Evolutionary conservation across 2,329 filamentous ascomycete species (phyloP), one percentile per base, ranked within the genome.

Genomic region (Fusarium sp.): DNA sequence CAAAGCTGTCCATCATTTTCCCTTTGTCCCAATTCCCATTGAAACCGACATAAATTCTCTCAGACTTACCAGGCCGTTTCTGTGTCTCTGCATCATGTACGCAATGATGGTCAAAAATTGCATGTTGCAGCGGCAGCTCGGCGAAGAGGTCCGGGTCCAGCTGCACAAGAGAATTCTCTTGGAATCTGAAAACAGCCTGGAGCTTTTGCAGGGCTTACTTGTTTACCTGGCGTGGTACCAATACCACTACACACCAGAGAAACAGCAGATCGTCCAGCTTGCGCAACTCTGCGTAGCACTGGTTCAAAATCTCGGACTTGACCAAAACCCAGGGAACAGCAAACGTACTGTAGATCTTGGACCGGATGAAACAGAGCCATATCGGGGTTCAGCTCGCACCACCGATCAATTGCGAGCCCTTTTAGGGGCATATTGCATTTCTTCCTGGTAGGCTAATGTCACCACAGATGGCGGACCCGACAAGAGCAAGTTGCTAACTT

Each of bases 221-320:
- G n/a, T 60, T 12, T 28, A 53, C 18, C 10, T 60, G 30, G 57
- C 57, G 15, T 60, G 57, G 57, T 53, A 60, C 37, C 57, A 60
- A 30, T 60, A 60, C 40, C 48, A 60, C 36, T 60, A 34, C 11
- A 36, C 39, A 23, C 57, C 48, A 30, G 39, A 53, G 18, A 60
- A 31, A 10, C 57, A 53, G 28, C 40, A 60, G 53, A 46, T 60
- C n/a, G 47, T 60, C 18, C 44, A 48, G 23, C 28, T 60, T 18
- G 28, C 31, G 6, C 48, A 60, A 30, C 23, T 53, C n/a, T 60
- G 57, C 41, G 39, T 60, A 23, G 47, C 47, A 7, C 47, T 53
- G 9, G 57, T 53, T 23, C 48, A 60, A 11, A 41, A n/a, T n/a
- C 47, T 60, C 8, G 57, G 57, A 13, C 57, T 60, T 13, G 57